Evolutionary conservation across 495 filamentous ascomycete species (phyloP).

Genomic region (Penicillium parvum): DNA sequence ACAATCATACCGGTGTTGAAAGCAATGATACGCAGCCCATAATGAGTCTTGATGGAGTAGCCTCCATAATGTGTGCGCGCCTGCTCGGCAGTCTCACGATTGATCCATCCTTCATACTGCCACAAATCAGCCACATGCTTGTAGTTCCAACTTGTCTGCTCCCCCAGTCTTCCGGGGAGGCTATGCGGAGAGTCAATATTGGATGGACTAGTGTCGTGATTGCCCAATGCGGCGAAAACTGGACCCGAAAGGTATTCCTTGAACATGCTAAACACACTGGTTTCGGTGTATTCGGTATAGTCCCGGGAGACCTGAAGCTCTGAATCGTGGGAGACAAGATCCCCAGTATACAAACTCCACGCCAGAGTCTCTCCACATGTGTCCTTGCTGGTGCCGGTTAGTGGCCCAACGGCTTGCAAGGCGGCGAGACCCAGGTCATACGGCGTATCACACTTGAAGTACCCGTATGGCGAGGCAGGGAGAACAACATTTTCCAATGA

Average conservation of each 20-base stretch:
- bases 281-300: conserved; percentile 49
- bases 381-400: conserved; percentile 48
- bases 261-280: conserved; percentile 48
- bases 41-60: conserved; percentile 47
- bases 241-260: conserved; percentile 53
- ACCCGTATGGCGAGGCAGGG: conserved; percentile 51
- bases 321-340: conserved; percentile 51
- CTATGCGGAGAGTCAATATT: conserved; percentile 47
- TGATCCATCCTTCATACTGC: conserved; percentile 51
- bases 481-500: conserved; percentile 28
- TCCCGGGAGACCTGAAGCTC: conserved; percentile 41
- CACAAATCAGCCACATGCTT: conserved; percentile 48
- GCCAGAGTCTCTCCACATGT: conserved; percentile 36
- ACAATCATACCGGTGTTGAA: conserved; percentile 48
- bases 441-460: conserved; percentile 54
- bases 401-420: conserved; percentile 51
- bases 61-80: conserved; percentile 48
- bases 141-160: conserved; percentile 56
- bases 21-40: conserved; percentile 47
- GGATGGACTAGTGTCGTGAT: conserved; percentile 53
- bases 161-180: conserved; percentile 48
- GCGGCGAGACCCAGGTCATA: conserved; percentile 55
- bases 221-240: conserved; percentile 50
- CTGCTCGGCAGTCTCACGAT: conserved; percentile 32
- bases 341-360: conserved; percentile 53